Evolutionary conservation across 2,329 filamentous ascomycete species (phyloP).

Genomic region (Rhytidhysteron rufulum): DNA sequence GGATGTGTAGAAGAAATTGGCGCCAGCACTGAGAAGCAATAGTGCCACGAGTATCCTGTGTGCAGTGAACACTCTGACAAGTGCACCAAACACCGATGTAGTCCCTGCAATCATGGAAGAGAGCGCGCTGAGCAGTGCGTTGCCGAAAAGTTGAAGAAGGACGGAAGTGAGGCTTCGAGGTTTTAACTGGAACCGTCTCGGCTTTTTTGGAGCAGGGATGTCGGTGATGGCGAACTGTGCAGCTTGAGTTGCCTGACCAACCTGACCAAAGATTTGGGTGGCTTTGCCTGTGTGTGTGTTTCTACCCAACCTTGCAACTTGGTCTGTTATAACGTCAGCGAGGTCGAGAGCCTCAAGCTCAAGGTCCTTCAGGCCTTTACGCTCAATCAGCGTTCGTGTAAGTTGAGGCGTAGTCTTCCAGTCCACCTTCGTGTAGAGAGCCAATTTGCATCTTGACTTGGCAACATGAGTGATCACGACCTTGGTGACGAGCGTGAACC

Average conservation of each 20-base stretch:
- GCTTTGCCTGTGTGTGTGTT: constrained; percentile 73
- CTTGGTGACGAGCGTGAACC: constrained; percentile 81
- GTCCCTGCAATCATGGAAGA: constrained; percentile 75
- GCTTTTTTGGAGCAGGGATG: constrained; percentile 33
- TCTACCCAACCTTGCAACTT: constrained; percentile 69
- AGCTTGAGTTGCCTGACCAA: constrained; percentile 65
- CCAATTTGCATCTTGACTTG: constrained; percentile 88
- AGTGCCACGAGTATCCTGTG: constrained; percentile 70
- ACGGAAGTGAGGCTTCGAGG: constrained; percentile 63
- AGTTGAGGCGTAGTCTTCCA: constrained; percentile 63
- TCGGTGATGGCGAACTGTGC: constrained; percentile 42
- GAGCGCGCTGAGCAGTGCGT: constrained; percentile 69
- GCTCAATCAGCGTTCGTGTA: constrained; percentile 50
- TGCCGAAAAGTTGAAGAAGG: constrained; percentile 68
- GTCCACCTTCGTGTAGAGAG: constrained; percentile 81
- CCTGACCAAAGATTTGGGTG: constrained; percentile 72
- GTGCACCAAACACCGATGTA: constrained; percentile 60
- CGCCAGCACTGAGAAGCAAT: constrained; percentile 63
- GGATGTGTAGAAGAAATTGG: constrained; percentile 73
- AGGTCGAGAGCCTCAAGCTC: constrained; percentile 69
- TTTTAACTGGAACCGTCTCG: constrained; percentile 40
- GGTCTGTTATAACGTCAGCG: constrained; percentile 71
- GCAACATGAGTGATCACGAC: constrained; percentile 90
- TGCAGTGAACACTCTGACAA: constrained; percentile 66
- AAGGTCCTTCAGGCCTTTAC: constrained; percentile 70